A percentile compares a stretch with the other conserved stretches of the same genome.
Evolutionary conservation across 2,329 filamentous ascomycete species (phyloP).

Genomic region (Aureobasidium sp.): DNA sequence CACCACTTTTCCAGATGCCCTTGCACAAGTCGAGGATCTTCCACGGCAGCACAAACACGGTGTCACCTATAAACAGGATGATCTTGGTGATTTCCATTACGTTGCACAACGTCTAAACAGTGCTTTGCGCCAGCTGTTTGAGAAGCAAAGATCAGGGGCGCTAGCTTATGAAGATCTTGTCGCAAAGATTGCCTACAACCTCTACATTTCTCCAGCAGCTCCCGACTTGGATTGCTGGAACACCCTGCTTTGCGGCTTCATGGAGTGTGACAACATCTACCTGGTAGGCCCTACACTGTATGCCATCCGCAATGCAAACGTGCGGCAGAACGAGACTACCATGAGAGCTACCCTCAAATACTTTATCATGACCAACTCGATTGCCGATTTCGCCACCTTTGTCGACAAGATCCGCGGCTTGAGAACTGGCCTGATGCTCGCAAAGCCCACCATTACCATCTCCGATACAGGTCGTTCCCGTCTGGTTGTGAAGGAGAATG

Average conservation of each 20-base stretch:
- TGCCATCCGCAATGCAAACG: slow-evolving; percentile 26
- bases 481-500: slow-evolving; percentile 4
- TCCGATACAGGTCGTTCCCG: slow-evolving; percentile 16
- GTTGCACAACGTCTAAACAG: slow-evolving; percentile 20
- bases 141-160: slow-evolving; percentile 15
- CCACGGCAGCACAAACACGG: not conserved
- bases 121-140: slow-evolving; percentile 20
- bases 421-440: slow-evolving; percentile 31
- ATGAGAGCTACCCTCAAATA: slow-evolving; percentile 33
- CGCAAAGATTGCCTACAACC: slow-evolving; percentile 49
- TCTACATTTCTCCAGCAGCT: slow-evolving; percentile 50
- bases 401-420: slow-evolving; percentile 35
- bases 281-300: slow-evolving; percentile 19
- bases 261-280: slow-evolving; percentile 17
- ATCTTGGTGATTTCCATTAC: slow-evolving; percentile 26
- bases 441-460: slow-evolving; percentile 30
- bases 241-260: slow-evolving; percentile 58
- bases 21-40: not conserved
- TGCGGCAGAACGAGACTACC: slow-evolving; percentile 39
- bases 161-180: slow-evolving; percentile 19
- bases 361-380: slow-evolving; percentile 27
- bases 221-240: slow-evolving; percentile 65
- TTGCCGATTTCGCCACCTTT: slow-evolving; percentile 29
- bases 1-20: not conserved
- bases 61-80: slow-evolving; percentile 30